A percentile compares a stretch with the other conserved stretches of the same genome.
These are phyloP conservation scores for Cantharellus anzutake DNA, from an alignment of 768 basidiomycete species.

Conservation along the genomic window DNA sequence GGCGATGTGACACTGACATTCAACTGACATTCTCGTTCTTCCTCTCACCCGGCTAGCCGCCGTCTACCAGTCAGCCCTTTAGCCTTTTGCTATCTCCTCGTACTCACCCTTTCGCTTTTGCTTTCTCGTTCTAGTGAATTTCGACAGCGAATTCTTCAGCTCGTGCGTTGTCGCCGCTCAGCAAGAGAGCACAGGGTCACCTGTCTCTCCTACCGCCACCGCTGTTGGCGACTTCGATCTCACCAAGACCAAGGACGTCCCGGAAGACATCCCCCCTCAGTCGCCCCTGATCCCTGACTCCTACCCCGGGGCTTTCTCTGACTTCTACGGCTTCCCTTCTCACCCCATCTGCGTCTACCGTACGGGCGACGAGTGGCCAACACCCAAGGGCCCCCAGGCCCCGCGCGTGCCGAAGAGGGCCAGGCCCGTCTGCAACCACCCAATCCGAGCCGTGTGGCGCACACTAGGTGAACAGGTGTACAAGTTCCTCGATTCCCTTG, in stretches of 20 bases:
- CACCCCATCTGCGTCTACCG: conserved; percentile 15
- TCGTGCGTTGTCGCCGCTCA: not conserved
- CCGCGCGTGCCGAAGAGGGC: conserved; percentile 16
- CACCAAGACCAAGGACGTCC: not conserved
- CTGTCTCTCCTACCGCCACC: not conserved
- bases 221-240: not conserved
- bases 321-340: conserved; percentile 16
- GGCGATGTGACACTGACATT: no score
- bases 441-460: conserved; percentile 15
- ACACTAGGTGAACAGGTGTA: conserved; percentile 12
- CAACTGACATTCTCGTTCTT: no score
- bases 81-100: not conserved
- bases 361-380: conserved; percentile 15
- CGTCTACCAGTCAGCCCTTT: not conserved
- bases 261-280: not conserved
- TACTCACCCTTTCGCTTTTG: not conserved
- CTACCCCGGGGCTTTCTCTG: conserved; percentile 6
- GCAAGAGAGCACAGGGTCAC: not conserved
- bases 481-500: conserved; percentile 13
- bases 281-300: not conserved
- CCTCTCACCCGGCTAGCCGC: no score
- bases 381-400: conserved; percentile 10
- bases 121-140: not conserved
- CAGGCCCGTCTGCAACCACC: conserved; percentile 16
- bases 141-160: not conserved